Evolutionary conservation across 495 filamentous ascomycete species (phyloP), one percentile per base, ranked within the genome.

Genomic region (Hypoxylon rickii): DNA sequence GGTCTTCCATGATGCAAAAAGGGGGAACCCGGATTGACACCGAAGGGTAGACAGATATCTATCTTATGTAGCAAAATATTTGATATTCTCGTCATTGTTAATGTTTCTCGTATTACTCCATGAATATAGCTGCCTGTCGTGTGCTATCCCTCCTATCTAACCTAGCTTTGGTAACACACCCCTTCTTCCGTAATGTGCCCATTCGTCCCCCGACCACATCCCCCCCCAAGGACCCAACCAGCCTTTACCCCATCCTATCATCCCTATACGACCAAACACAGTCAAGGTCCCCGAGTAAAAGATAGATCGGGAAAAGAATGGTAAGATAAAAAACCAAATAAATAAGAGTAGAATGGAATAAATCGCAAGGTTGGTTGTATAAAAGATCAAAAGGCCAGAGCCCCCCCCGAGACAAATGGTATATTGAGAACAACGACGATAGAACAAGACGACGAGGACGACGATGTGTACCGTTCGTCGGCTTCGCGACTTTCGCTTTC

Each of bases 41-140:
- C 32, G 32, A 34, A 34, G 32, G 32, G 13, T 34, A 34, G 12
- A 3, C 32, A 62, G 51, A 62, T 55, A 62, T 55, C 45, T 62
- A 55, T 47, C 37, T 44, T 42, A 62, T 62, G 51, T 58, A 62
- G 47, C 53, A 57, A 49, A 34, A 49, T 49, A 12, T 19, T 44
- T 34, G 45, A 51, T 48, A 31, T 42, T 49, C 40, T 44, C 47
- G 34, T 50, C 37, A 50, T 12, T 20, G 4, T 2, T 22, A 29
- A 18, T n/a, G n/a, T n/a, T n/a, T n/a, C n/a, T n/a, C n/a, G n/a
- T n/a, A n/a, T n/a, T n/a, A n/a, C n/a, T n/a, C n/a, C n/a, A n/a
- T n/a, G n/a, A n/a, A n/a, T n/a, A n/a, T n/a, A n/a, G n/a, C n/a
- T n/a, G n/a, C n/a, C n/a, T n/a, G n/a, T n/a, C n/a, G n/a, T n/a